phyloP scores from a whole-genome alignment of 495 filamentous ascomycete genomes.

The Lophium mytilinum region DNA sequence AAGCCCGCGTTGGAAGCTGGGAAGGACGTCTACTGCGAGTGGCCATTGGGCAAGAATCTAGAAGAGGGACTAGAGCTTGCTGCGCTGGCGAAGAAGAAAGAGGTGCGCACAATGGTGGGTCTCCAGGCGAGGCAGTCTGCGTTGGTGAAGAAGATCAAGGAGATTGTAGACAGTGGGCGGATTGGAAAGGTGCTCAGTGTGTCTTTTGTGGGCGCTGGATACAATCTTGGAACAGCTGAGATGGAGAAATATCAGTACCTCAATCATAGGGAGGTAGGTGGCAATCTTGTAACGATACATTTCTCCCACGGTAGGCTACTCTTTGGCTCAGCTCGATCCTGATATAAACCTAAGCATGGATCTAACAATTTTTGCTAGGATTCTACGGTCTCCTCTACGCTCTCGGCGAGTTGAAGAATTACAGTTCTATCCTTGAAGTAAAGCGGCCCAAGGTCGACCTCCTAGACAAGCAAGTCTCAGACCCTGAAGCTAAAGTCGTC shows the following conservation, averaged over 20 bases:
- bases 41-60: conserved; percentile 39
- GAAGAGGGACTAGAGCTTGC: conserved; percentile 37
- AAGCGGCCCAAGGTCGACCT: background rate
- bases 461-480: conserved; percentile 30
- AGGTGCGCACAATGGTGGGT: conserved; percentile 43
- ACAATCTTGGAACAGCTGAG: conserved; percentile 27
- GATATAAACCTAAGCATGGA: background rate
- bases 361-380: background rate
- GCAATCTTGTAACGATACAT: conserved; percentile 45
- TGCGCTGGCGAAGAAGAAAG: conserved; percentile 29
- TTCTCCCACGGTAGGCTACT: conserved; percentile 40
- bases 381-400: background rate
- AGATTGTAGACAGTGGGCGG: conserved; percentile 38
- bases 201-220: conserved; percentile 37
- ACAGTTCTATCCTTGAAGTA: conserved; percentile 33
- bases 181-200: conserved; percentile 50
- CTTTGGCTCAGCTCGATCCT: no score
- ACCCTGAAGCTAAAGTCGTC: conserved; percentile 35
- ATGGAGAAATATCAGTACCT: conserved; percentile 39
- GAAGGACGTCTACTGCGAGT: conserved; percentile 52
- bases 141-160: conserved; percentile 37
- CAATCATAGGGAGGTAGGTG: conserved; percentile 39
- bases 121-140: conserved; percentile 42
- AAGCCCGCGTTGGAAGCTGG: conserved; percentile 44
- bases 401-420: conserved; percentile 39